These are phyloP conservation scores for Sphaerulina musiva DNA, from an alignment of 2,329 filamentous ascomycete species.

Conservation along the genomic window DNA sequence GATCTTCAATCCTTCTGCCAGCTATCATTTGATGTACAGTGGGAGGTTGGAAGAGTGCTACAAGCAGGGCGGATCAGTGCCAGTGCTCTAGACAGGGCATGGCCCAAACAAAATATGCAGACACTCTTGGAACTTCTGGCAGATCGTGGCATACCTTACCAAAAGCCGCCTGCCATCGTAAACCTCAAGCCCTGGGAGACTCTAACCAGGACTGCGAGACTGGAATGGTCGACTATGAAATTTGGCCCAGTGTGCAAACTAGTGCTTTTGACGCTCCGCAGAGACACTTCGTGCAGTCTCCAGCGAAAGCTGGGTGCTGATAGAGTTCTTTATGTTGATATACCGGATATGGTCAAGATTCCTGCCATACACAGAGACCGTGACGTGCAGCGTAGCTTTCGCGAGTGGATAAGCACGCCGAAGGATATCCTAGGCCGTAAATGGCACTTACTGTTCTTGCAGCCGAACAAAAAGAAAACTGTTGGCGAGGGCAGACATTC, in stretches of 20 bases:
- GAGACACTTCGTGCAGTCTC: conserved; percentile 22
- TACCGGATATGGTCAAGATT: conserved; percentile 29
- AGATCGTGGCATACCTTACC: background rate
- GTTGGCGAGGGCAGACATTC: too few species aligned
- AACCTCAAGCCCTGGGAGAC: too few species aligned
- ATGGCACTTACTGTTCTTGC: conserved; percentile 39
- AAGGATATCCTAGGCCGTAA: conserved; percentile 38
- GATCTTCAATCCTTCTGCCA: too few species aligned
- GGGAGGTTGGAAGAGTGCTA: too few species aligned
- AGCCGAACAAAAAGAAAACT: conserved; percentile 26
- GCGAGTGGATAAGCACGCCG: conserved; percentile 33
- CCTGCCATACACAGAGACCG: conserved; percentile 18
- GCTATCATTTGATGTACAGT: too few species aligned
- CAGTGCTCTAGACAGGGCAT: too few species aligned
- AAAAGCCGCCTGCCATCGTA: too few species aligned
- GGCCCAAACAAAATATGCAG: too few species aligned
- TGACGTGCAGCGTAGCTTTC: conserved; percentile 24
- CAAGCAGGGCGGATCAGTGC: too few species aligned
- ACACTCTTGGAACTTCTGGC: background rate
- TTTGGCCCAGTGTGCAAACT: conserved; percentile 22
- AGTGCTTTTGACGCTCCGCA: conserved; percentile 17
- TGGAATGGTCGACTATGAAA: too few species aligned
- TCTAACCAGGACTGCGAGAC: too few species aligned
- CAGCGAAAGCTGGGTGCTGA: conserved; percentile 33
- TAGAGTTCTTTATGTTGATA: conserved; percentile 39